phyloP scores from a whole-genome alignment of 805 yeast genomes.

The Nakazawaea ishiwadae region DNA sequence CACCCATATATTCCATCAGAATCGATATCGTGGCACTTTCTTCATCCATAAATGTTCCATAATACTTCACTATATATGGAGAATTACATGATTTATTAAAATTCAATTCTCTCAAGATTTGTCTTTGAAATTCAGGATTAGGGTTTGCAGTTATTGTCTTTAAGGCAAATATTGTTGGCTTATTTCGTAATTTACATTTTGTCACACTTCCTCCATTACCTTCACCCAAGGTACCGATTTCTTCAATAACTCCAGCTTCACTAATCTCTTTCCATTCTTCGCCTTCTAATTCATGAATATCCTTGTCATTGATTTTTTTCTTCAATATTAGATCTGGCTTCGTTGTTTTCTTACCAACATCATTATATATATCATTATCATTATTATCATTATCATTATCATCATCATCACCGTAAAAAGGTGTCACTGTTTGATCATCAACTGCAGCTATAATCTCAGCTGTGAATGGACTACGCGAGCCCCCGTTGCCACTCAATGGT shows the following conservation, averaged over 20 bases:
- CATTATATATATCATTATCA: slow-evolving; percentile 4
- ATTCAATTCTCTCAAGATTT: slow-evolving; percentile 85
- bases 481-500: slow-evolving; percentile 1
- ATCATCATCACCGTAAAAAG: too few relatives aligned
- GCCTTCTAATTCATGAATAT: slow-evolving; percentile 55
- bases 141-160: slow-evolving; percentile 72
- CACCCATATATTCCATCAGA: slow-evolving; percentile 98
- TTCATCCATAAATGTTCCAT: slow-evolving; percentile 84
- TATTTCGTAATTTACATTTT: slow-evolving; percentile 61
- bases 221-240: slow-evolving; percentile 77
- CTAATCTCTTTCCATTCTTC: slow-evolving; percentile 70
- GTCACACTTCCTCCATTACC: slow-evolving; percentile 92
- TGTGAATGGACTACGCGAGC: slow-evolving; percentile 10
- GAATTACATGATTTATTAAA: slow-evolving; percentile 80
- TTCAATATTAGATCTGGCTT: neutral
- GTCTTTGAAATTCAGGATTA: slow-evolving; percentile 83
- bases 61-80: slow-evolving; percentile 84
- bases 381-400: neutral
- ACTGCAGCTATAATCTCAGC: slow-evolving; percentile 13
- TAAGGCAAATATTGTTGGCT: slow-evolving; percentile 73
- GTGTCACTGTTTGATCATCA: neutral
- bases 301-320: slow-evolving; percentile 17
- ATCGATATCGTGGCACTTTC: slow-evolving; percentile 79
- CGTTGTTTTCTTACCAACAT: slow-evolving; percentile 5
- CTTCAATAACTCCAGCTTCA: slow-evolving; percentile 55